phyloP scores from a whole-genome alignment of 2,329 filamentous ascomycete genomes.

The Camptophora hylomeconis region DNA sequence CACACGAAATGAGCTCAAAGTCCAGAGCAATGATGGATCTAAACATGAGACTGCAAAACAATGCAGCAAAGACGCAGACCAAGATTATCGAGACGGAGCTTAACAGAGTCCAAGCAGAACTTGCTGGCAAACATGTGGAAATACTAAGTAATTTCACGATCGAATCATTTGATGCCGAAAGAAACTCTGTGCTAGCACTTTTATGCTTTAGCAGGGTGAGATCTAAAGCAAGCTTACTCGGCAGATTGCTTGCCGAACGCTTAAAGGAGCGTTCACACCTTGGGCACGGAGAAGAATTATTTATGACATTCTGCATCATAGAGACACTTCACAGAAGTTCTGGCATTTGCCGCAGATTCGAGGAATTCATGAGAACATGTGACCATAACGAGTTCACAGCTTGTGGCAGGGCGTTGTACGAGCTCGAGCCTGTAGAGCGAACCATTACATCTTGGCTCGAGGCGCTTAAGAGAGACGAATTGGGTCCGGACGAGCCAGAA shows the following conservation, averaged over 20 bases:
- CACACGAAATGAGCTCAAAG: slow-evolving; percentile 75
- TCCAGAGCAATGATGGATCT: slow-evolving; percentile 94
- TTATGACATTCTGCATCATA: slow-evolving; percentile 59
- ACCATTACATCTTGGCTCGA: slow-evolving; percentile 84
- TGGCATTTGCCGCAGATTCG: slow-evolving; percentile 53
- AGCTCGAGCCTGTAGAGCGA: slow-evolving; percentile 82
- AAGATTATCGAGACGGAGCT: slow-evolving; percentile 91
- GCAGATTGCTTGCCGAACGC: slow-evolving; percentile 65
- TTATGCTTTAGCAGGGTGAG: slow-evolving; percentile 75
- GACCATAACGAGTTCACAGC: slow-evolving; percentile 63
- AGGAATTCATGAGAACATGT: slow-evolving; percentile 57
- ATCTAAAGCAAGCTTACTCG: slow-evolving; percentile 75
- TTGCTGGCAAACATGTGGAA: slow-evolving; percentile 73
- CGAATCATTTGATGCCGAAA: slow-evolving; percentile 66
- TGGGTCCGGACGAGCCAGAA: slow-evolving; percentile 68
- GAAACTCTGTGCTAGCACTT: slow-evolving; percentile 76
- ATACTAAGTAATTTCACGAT: slow-evolving; percentile 85
- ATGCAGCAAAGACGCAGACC: slow-evolving; percentile 78
- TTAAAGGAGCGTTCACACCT: slow-evolving; percentile 56
- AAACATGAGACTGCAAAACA: slow-evolving; percentile 84
- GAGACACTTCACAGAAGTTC: slow-evolving; percentile 78
- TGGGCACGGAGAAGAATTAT: slow-evolving; percentile 61
- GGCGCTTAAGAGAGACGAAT: slow-evolving; percentile 64
- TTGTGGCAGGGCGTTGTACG: slow-evolving; percentile 69
- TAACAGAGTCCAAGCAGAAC: slow-evolving; percentile 72